Evolutionary conservation across 179 eudicot genomes (phyloP).

Genomic region (Amaranthus tricolor): DNA sequence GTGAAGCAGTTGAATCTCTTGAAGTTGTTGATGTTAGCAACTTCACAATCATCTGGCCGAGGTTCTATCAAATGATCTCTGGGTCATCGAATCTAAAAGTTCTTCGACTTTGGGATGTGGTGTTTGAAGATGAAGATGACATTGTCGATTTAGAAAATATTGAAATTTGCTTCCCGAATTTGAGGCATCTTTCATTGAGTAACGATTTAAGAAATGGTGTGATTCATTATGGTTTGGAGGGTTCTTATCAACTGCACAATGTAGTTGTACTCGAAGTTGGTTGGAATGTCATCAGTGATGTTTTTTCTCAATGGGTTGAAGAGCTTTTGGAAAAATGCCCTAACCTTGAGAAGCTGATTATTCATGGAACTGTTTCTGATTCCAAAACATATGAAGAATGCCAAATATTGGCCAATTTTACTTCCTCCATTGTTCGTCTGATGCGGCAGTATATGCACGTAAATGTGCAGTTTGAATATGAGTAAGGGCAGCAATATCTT

Average conservation of each 20-base stretch:
- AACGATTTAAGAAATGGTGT: conserved; percentile 45
- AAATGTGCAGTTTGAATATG: conserved; percentile 68
- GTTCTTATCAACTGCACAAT: conserved; percentile 45
- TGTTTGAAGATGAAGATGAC: conserved; percentile 5
- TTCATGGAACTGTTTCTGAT: conserved; percentile 67
- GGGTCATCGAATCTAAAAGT: not conserved
- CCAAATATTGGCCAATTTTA: conserved; percentile 63
- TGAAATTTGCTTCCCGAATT: conserved; percentile 54
- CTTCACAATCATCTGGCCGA: conserved; percentile 38
- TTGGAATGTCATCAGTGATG: conserved; percentile 51
- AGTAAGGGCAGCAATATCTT: conserved; percentile 33
- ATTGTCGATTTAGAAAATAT: conserved; percentile 65
- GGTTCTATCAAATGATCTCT: conserved; percentile 41
- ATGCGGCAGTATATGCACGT: conserved; percentile 72
- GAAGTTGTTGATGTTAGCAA: conserved; percentile 58
- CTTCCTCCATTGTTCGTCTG: conserved; percentile 66
- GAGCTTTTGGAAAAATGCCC: conserved; percentile 57
- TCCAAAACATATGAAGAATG: conserved; percentile 75
- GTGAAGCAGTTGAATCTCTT: conserved; percentile 61
- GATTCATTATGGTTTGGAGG: conserved; percentile 46
- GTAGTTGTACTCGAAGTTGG: conserved; percentile 55
- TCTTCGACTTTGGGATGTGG: conserved; percentile 3
- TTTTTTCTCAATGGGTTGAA: conserved; percentile 50
- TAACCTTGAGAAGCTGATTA: conserved; percentile 57
- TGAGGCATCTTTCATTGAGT: conserved; percentile 52